Evolutionary conservation across 2,329 filamentous ascomycete species (phyloP), one percentile per base, ranked within the genome.

Genomic region (Exserohilum turcica): DNA sequence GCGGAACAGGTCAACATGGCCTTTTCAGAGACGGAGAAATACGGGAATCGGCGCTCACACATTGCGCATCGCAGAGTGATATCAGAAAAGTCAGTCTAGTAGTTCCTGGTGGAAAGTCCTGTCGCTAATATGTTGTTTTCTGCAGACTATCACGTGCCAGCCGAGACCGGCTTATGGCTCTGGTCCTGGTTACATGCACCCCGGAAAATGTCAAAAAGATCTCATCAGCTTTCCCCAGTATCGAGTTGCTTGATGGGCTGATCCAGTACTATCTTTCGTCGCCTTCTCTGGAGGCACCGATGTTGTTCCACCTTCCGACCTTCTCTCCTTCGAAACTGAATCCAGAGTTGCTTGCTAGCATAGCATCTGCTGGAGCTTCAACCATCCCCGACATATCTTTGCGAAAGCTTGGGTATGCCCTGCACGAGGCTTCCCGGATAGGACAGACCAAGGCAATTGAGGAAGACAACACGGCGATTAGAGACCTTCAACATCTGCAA

Each of bases 261-360:
- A 77, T 86, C 10, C 83, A 87, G 54, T 81, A 83, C 55, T 88
- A 84, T 55, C 73, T 87, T 16, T 81, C 82, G 0, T 78, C 79
- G 1, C 82, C 86, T 37, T 74, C 78, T 21, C 80, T 84, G 40
- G 79, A 85, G 54, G 78, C 85, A 0, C 84, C 82, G 40, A 77
- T 79, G 39, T 88, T 81, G 77, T 81, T 89, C 51, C 86, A 89
- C 69, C 79, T 84, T 39, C 80, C 83, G 1, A 84, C 83, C 0
- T 82, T 88, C 33, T 79, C 77, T 1, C 77, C 86, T 6, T 83
- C 83, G 15, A 74, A 76, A 2, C 78, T 84, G 52, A 79, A 79
- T 54, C 81, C 85, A 0, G 84, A 87, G 59, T 82, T 86, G 70
- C 75, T 88, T 12, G 83, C 81, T 5, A 78, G 79, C n/a, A 80